phyloP scores from a whole-genome alignment of 164 flowering plant species.

The Sedum album region DNA sequence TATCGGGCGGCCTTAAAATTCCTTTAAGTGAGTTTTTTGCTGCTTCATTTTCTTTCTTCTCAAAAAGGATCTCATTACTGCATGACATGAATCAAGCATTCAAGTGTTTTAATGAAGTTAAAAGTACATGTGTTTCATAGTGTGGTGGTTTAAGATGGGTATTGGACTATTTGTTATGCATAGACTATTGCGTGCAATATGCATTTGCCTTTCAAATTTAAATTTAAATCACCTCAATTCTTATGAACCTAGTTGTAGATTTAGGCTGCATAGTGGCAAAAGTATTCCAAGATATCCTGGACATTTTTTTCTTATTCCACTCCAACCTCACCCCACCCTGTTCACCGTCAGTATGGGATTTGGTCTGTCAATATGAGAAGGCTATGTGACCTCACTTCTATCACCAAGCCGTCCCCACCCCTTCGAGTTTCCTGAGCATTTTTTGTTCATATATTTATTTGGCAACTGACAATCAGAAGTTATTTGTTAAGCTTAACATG shows the following conservation, averaged over 20 bases:
- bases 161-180: no score
- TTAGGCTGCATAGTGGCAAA: not conserved
- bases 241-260: no score
- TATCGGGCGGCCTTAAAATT: constrained; percentile 53
- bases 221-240: not conserved
- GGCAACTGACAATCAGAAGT: not conserved
- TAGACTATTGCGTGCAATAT: not conserved
- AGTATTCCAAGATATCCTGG: not conserved
- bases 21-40: constrained; percentile 49
- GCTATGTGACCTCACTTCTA: no score
- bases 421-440: not conserved
- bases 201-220: not conserved
- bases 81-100: no score
- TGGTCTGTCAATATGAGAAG: no score
- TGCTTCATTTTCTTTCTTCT: not conserved
- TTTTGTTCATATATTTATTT: not conserved
- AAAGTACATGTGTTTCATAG: no score
- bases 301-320: not conserved
- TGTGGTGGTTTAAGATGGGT: no score
- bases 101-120: no score
- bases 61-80: not conserved
- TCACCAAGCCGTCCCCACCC: no score
- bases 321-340: no score
- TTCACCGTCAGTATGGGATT: no score
- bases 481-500: not conserved